These are phyloP conservation scores for Mesembryanthemum crystallinum DNA, from an alignment of 148 eudicot species.

Conservation along the genomic window DNA sequence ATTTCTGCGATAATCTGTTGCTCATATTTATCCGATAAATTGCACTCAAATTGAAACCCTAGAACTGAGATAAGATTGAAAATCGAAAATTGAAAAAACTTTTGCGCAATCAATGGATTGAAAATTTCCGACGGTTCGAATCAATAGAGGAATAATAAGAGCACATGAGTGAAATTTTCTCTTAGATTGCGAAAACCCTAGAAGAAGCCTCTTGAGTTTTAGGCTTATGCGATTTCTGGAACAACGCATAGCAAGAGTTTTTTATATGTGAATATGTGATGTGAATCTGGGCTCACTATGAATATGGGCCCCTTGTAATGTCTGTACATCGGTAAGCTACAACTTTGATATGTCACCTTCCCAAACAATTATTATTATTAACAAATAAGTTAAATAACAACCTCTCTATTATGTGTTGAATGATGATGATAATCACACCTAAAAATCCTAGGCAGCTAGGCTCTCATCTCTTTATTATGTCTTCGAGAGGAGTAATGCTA, in stretches of 20 bases:
- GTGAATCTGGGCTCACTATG: no score
- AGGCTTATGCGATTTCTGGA: not conserved
- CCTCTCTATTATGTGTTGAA: no score
- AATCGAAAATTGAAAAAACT: not conserved
- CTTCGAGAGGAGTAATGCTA: no score
- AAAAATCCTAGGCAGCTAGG: no score
- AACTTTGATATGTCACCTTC: no score
- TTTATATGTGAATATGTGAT: no score
- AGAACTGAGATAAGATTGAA: not conserved
- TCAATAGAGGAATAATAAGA: not conserved
- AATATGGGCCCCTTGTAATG: no score
- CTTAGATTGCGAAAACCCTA: not conserved
- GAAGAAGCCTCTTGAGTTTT: not conserved
- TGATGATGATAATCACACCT: no score
- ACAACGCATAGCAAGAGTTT: not conserved
- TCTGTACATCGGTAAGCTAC: no score
- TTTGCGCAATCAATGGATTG: not conserved
- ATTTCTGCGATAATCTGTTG: slow-evolving; percentile 14
- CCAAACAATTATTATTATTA: no score
- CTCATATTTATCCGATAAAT: not conserved
- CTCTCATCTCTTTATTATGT: no score
- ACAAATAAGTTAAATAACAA: no score
- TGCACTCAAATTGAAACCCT: not conserved
- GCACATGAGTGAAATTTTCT: not conserved
- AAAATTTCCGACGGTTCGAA: not conserved